phyloP scores from a whole-genome alignment of 495 filamentous ascomycete genomes.

The Penicillium desertorum region DNA sequence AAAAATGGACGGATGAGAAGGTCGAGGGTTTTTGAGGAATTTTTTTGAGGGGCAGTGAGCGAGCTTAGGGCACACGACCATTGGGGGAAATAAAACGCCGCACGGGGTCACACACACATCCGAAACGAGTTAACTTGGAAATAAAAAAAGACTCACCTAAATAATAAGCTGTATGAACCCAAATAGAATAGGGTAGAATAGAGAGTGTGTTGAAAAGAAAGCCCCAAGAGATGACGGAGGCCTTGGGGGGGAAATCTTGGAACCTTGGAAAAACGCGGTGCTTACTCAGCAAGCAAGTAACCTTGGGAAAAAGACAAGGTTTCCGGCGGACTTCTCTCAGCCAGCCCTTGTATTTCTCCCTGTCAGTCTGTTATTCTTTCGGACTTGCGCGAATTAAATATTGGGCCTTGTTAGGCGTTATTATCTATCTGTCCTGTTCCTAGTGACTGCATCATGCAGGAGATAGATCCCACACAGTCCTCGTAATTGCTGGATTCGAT shows the following conservation, averaged over 20 bases:
- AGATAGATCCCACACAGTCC: background rate
- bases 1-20: slow-evolving; percentile 23
- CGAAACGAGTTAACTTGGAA: slow-evolving; percentile 11
- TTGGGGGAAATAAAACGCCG: slow-evolving; percentile 18
- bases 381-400: slow-evolving; percentile 2
- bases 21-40: slow-evolving; percentile 22
- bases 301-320: background rate
- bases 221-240: slow-evolving; percentile 5
- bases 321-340: background rate
- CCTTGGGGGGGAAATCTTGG: no score
- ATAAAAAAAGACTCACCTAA: slow-evolving; percentile 17
- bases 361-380: background rate
- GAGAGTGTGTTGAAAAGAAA: background rate
- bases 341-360: background rate
- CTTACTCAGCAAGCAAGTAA: slow-evolving; percentile 10
- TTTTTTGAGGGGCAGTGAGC: slow-evolving; percentile 10
- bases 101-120: slow-evolving; percentile 19
- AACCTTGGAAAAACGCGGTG: slow-evolving; percentile 3
- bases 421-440: background rate
- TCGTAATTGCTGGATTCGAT: slow-evolving; percentile 4
- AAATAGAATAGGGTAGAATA: slow-evolving; percentile 5
- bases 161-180: slow-evolving; percentile 6
- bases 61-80: slow-evolving; percentile 24
- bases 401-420: background rate
- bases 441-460: slow-evolving; percentile 1